phyloP scores from a whole-genome alignment of 108 stramenopile species.

The Cylindrotheca fusiformis region DNA sequence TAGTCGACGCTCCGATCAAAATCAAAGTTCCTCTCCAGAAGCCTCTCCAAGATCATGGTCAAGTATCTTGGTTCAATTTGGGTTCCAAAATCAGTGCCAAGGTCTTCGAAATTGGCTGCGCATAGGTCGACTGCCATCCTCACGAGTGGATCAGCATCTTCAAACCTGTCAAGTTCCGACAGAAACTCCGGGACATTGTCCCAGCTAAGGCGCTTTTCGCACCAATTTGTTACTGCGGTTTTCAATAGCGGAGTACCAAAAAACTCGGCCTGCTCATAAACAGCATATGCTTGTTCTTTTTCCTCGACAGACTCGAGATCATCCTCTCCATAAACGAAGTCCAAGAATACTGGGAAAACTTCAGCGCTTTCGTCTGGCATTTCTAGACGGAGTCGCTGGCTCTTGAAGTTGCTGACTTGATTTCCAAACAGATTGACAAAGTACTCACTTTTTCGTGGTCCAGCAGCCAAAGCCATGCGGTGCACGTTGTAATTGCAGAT shows the following conservation, averaged over 20 bases:
- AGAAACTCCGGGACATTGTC: neutral
- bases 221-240: neutral
- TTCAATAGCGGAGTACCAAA: neutral
- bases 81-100: neutral
- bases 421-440: conserved; percentile 25
- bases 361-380: conserved; percentile 17
- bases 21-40: neutral
- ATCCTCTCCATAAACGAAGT: conserved; percentile 15
- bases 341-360: conserved; percentile 33
- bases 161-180: neutral
- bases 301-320: neutral
- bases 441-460: conserved; percentile 38
- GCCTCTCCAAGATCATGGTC: neutral
- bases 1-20: neutral
- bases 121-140: conserved; percentile 7
- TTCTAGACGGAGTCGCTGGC: conserved; percentile 1
- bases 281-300: conserved; percentile 1
- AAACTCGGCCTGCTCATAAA: neutral
- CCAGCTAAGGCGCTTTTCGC: neutral
- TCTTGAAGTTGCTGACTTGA: conserved; percentile 7
- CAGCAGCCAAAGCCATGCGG: conserved; percentile 19
- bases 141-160: neutral
- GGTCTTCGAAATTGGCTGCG: neutral
- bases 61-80: conserved; percentile 3
- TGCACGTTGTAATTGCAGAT: conserved; percentile 26